Percentiles rank a stretch among this genome's conserved stretches.
Conservation (phyloP, 2,329 filamentous ascomycete genomes). For the Aspergillus sp. region DNA sequence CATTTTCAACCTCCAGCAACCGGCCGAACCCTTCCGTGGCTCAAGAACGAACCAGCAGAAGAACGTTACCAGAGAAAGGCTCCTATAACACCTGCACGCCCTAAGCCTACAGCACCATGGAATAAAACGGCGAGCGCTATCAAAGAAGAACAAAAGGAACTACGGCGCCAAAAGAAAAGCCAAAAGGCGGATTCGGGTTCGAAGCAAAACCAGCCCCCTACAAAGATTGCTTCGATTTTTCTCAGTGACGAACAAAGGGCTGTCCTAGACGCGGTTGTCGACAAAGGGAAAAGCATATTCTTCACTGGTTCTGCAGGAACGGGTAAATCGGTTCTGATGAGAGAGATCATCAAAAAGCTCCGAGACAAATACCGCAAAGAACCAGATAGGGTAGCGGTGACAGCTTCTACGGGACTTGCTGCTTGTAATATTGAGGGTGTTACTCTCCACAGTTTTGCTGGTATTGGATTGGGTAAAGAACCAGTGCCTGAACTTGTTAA, state of each 20-base stretch:
- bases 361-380: slow-evolving; percentile 72
- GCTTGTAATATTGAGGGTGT: slow-evolving; percentile 96
- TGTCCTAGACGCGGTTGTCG: slow-evolving; percentile 76
- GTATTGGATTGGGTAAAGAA: slow-evolving; percentile 93
- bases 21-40: slow-evolving; percentile 63
- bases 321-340: slow-evolving; percentile 93
- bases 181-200: slow-evolving; percentile 39
- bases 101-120: slow-evolving; percentile 54
- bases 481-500: slow-evolving; percentile 72
- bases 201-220: slow-evolving; percentile 31
- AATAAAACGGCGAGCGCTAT: slow-evolving; percentile 69
- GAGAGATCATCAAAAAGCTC: slow-evolving; percentile 79
- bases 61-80: slow-evolving; percentile 18
- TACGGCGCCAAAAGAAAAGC: slow-evolving; percentile 58
- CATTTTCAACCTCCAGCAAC: slow-evolving; percentile 47
- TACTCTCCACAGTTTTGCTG: slow-evolving; percentile 91
- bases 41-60: slow-evolving; percentile 32
- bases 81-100: slow-evolving; percentile 42
- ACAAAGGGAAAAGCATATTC: slow-evolving; percentile 83
- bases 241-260: slow-evolving; percentile 82
- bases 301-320: slow-evolving; percentile 96
- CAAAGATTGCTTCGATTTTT: slow-evolving; percentile 54
- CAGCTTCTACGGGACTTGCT: slow-evolving; percentile 90
- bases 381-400: slow-evolving; percentile 82
- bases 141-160: slow-evolving; percentile 71